Conservation (phyloP, 2,329 filamentous ascomycete species). For the Hypoxylon sp. region DNA sequence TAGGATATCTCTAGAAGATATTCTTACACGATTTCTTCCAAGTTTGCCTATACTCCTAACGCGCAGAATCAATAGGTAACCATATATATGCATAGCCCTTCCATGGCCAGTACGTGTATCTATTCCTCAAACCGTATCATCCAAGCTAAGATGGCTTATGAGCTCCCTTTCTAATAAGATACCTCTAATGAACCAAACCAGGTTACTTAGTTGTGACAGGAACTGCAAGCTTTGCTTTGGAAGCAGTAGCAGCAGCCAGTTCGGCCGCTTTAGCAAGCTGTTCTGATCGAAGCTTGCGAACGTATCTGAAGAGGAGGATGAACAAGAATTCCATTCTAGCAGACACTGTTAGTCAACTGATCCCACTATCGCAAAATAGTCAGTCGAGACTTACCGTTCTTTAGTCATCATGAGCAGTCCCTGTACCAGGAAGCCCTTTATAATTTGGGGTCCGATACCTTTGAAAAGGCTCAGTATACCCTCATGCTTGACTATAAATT, state of each 20-base stretch:
- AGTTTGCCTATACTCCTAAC: constrained; percentile 33
- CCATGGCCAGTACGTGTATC: constrained; percentile 22
- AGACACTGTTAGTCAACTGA: constrained; percentile 31
- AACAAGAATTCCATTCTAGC: constrained; percentile 88
- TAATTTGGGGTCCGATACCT: constrained; percentile 92
- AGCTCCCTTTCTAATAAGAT: constrained; percentile 6
- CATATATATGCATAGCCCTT: constrained; percentile 31
- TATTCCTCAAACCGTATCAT: constrained; percentile 9
- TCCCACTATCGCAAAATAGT: background rate
- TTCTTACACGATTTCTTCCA: constrained; percentile 19
- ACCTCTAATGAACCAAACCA: constrained; percentile 4
- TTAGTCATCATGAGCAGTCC: constrained; percentile 99
- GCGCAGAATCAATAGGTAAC: constrained; percentile 20
- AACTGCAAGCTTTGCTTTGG: constrained; percentile 66
- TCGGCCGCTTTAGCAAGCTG: constrained; percentile 78
- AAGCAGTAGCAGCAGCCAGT: constrained; percentile 64
- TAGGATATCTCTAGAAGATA: constrained; percentile 11
- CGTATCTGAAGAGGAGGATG: constrained; percentile 85
- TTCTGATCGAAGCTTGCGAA: constrained; percentile 78
- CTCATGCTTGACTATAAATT: constrained; percentile 91
- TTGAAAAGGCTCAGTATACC: constrained; percentile 91
- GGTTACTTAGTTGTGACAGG: constrained; percentile 59
- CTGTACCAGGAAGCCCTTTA: constrained; percentile 94
- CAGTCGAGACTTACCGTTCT: constrained; percentile 76
- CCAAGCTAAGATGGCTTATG: constrained; percentile 1